Percentiles rank a stretch among this genome's conserved stretches.
phyloP scores from a whole-genome alignment of 2,329 filamentous ascomycete genomes.

The Myotisia sp. region DNA sequence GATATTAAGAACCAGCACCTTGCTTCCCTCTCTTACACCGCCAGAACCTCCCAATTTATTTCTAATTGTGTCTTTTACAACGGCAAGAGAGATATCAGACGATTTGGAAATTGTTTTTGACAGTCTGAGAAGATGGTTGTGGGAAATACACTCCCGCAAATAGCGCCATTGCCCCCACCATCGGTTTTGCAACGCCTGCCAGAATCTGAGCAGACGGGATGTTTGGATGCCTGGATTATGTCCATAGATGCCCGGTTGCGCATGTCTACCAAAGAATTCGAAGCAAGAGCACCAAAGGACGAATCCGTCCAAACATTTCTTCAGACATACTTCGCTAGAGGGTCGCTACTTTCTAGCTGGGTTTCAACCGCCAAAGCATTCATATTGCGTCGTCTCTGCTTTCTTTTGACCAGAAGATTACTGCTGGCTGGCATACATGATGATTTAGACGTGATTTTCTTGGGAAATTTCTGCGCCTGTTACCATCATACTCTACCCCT shows the following conservation, averaged over 20 bases:
- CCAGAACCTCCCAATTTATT: constrained; percentile 1
- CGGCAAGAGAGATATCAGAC: neutral
- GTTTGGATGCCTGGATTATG: constrained; percentile 60
- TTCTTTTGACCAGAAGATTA: constrained; percentile 48
- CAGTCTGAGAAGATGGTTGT: neutral
- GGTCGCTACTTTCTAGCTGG: constrained; percentile 15
- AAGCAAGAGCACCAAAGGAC: constrained; percentile 38
- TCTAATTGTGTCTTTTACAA: neutral
- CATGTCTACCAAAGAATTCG: constrained; percentile 44
- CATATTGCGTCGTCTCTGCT: constrained; percentile 48
- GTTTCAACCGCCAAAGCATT: constrained; percentile 28
- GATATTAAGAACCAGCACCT: too few relatives aligned
- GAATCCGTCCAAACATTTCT: constrained; percentile 50
- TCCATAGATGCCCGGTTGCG: constrained; percentile 53
- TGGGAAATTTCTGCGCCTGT: constrained; percentile 52
- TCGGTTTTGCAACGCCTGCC: constrained; percentile 52
- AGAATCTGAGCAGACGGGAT: constrained; percentile 60
- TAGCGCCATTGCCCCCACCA: constrained; percentile 63
- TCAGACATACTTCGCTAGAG: constrained; percentile 44
- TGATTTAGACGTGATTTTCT: constrained; percentile 51
- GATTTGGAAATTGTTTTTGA: constrained; percentile 1
- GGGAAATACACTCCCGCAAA: constrained; percentile 36
- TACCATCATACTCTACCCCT: constrained; percentile 51
- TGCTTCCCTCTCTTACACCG: too few relatives aligned
- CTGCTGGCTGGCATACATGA: constrained; percentile 33